Evolutionary conservation across 345 rosid genomes (phyloP), one percentile per base, ranked within the genome.

Genomic region (Citrus mangshanensis): DNA sequence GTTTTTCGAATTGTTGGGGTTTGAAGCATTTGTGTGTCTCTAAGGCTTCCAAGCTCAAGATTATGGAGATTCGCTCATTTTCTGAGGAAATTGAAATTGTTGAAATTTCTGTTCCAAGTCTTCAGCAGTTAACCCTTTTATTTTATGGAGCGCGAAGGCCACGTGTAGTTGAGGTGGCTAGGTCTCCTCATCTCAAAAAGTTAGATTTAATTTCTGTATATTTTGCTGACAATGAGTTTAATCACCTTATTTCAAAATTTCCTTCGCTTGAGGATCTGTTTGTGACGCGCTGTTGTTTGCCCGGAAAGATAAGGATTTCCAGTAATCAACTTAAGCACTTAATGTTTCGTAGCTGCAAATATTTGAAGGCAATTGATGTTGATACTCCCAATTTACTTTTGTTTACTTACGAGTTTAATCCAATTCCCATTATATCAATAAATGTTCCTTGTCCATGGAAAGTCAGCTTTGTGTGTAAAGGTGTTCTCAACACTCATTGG

Each of bases 371-470:
- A 7, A 25, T 68, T n/a, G 16, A 38, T 24, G 28, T 68, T 24
- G 63, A 72, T 55, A 0, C 49, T 46, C 73, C 73, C 19, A 70
- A 70, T 70, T 70, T 72, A 51, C 63, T 55, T 55, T 72, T 37
- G 9, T 72, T 72, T 21, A 5, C 10, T 37, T 59, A 22, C 13
- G 21, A 14, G 76, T 6, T 6, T 22, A 5, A 60, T 56, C 9
- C 37, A 5, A 25, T 58, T 58, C 67, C 76, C 34, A 13, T 35
- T 10, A 58, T 51, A 7, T 13, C 32, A 13, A 59, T 73, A 35
- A 34, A 73, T 56, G 67, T 46, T 10, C n/a, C 18, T 5, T 73
- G 76, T 59, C 66, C 28, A 7, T 59, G 76, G 76, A 9, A 73
- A 56, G 49, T 73, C 9, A n/a, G n/a, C 16, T 8, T n/a, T 12